A percentile compares a stretch with the other conserved stretches of the same genome.
Conservation (phyloP, 2,329 filamentous ascomycete genomes). For the Penicillium occitanis region DNA sequence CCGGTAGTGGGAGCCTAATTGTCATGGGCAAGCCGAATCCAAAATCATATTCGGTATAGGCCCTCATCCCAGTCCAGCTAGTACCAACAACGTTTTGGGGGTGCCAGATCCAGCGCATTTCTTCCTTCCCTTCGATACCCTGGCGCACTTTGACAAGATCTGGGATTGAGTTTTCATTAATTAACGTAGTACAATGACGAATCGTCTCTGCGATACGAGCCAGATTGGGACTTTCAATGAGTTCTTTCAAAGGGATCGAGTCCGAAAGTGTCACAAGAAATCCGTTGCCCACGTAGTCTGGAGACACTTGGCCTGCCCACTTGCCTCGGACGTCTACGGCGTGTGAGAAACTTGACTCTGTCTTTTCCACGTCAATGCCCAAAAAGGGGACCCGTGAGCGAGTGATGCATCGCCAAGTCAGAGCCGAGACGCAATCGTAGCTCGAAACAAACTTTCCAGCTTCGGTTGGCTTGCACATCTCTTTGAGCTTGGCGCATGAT, state of each 20-base stretch:
- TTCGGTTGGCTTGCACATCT: neutral
- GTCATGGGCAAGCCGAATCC: neutral
- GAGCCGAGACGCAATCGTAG: neutral
- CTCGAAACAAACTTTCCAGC: neutral
- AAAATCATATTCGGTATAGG: neutral
- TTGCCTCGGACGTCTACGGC: neutral
- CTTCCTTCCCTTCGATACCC: neutral
- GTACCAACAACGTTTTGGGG: neutral
- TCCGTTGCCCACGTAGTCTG: neutral
- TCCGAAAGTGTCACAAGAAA: slow-evolving; percentile 1
- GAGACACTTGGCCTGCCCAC: neutral
- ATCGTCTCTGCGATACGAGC: neutral
- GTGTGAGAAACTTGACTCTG: neutral
- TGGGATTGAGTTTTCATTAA: neutral
- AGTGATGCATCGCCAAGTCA: neutral
- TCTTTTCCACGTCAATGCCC: neutral
- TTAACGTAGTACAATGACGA: neutral
- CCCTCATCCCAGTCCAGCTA: neutral
- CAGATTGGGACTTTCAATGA: neutral
- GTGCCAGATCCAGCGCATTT: neutral
- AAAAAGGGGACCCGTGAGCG: neutral
- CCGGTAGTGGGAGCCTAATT: neutral
- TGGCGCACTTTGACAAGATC: neutral
- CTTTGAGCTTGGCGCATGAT: neutral
- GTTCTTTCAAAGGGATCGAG: neutral